Evolutionary conservation across 768 basidiomycete species (phyloP).

Genomic region (Lepiota brunneoincarnata): DNA sequence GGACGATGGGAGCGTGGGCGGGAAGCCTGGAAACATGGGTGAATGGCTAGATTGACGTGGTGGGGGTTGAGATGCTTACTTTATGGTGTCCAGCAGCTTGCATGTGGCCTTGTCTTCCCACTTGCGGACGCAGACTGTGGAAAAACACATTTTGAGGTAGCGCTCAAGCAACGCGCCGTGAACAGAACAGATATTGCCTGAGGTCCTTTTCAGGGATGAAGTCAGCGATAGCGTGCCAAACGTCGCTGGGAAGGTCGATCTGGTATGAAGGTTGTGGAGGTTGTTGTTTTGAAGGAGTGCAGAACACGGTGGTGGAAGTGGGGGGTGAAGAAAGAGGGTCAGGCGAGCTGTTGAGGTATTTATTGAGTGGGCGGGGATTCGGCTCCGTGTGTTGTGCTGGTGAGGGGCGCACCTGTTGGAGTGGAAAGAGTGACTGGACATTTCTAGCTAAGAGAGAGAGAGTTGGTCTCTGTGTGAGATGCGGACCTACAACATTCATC

Average conservation of each 20-base stretch:
- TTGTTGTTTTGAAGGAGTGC: neutral
- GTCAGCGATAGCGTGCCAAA: constrained; percentile 29
- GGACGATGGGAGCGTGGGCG: constrained; percentile 15
- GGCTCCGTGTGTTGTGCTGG: neutral
- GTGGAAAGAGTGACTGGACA: no score
- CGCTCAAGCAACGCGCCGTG: constrained; percentile 31
- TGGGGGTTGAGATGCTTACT: neutral
- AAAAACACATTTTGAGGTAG: constrained; percentile 28
- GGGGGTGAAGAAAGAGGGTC: neutral
- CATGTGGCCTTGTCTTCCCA: constrained; percentile 15
- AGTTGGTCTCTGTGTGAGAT: no score
- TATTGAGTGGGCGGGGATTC: constrained; percentile 6
- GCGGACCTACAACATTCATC: no score
- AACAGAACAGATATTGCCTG: constrained; percentile 22
- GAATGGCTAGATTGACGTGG: neutral
- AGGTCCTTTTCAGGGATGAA: constrained; percentile 27
- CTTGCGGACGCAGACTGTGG: constrained; percentile 21
- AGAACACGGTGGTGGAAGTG: neutral
- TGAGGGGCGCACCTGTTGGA: neutral
- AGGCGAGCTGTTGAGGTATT: neutral
- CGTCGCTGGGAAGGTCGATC: constrained; percentile 27
- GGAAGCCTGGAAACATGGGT: constrained; percentile 17
- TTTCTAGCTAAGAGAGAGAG: no score
- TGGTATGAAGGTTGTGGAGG: neutral
- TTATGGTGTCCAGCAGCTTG: neutral